These are phyloP conservation scores for Clarkia xantiana DNA, from an alignment of 345 rosid genomes.

Conservation along the genomic window DNA sequence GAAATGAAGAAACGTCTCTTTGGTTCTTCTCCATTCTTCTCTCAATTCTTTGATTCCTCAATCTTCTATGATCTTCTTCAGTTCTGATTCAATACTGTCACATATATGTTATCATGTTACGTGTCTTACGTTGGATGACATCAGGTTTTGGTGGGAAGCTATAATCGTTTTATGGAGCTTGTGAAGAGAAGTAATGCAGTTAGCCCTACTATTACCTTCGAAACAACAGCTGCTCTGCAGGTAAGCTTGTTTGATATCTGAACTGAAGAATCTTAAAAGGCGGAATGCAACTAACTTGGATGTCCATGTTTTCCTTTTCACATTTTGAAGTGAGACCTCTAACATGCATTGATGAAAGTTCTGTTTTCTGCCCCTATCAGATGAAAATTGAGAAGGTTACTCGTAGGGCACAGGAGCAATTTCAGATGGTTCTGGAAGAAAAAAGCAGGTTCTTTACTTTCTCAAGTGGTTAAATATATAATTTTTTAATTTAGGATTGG, in stretches of 20 bases:
- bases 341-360: not conserved
- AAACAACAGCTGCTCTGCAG: conserved; percentile 97
- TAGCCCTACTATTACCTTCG: conserved; percentile 85
- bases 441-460: conserved; percentile 63
- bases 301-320: too few species aligned
- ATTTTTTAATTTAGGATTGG: too few species aligned
- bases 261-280: conserved; percentile 3
- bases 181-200: conserved; percentile 89
- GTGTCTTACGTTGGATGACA: conserved; percentile 1
- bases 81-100: too few species aligned
- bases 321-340: too few species aligned
- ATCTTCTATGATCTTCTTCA: too few species aligned
- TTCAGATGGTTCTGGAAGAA: conserved; percentile 87
- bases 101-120: not conserved
- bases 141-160: conserved; percentile 87
- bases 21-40: too few species aligned
- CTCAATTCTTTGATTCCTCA: too few species aligned
- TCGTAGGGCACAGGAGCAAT: conserved; percentile 92
- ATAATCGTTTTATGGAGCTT: conserved; percentile 76
- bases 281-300: too few species aligned
- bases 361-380: conserved; percentile 22
- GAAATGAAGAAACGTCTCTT: too few species aligned
- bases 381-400: conserved; percentile 89
- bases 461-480: too few species aligned
- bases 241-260: conserved; percentile 25